Conservation (phyloP, 2,329 filamentous ascomycete genomes). For the Sporothrix variecibatus region DNA sequence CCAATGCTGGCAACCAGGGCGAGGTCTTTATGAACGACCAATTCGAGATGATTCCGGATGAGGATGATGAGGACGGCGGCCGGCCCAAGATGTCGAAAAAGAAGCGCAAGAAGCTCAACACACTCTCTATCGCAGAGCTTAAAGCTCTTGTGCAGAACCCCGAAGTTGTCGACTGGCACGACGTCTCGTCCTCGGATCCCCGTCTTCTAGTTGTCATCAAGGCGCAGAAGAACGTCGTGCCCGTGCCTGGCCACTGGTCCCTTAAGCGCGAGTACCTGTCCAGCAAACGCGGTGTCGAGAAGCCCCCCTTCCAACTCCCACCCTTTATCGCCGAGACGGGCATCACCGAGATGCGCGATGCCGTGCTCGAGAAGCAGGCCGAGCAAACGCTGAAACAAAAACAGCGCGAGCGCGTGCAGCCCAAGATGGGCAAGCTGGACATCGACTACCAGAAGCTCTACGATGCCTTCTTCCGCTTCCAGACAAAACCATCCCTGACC, state of each 20-base stretch:
- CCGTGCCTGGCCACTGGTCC: slow-evolving; percentile 91
- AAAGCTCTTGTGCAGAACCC: slow-evolving; percentile 90
- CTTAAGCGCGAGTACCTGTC: slow-evolving; percentile 96
- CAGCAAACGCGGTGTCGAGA: slow-evolving; percentile 95
- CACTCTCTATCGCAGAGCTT: slow-evolving; percentile 87
- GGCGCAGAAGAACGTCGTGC: slow-evolving; percentile 90
- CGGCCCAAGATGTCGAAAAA: slow-evolving; percentile 83
- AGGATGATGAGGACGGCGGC: slow-evolving; percentile 58
- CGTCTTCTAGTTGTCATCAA: slow-evolving; percentile 91
- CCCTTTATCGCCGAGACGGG: slow-evolving; percentile 98
- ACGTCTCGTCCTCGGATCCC: slow-evolving; percentile 87
- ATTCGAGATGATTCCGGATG: slow-evolving; percentile 82
- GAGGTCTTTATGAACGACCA: slow-evolving; percentile 83
- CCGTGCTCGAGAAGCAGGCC: slow-evolving; percentile 92
- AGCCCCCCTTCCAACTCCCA: slow-evolving; percentile 86
- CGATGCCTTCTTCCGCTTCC: slow-evolving; percentile 96
- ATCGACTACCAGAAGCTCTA: slow-evolving; percentile 99
- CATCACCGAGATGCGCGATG: slow-evolving; percentile 97
- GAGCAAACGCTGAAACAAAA: slow-evolving; percentile 92
- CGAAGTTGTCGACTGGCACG: slow-evolving; percentile 96
- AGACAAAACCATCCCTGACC: slow-evolving; percentile 92
- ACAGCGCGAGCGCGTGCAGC: slow-evolving; percentile 88
- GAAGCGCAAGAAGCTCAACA: slow-evolving; percentile 87
- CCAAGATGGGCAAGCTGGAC: slow-evolving; percentile 95
- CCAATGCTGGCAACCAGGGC: slow-evolving; percentile 72